Evolutionary conservation across 1,284 basidiomycete genomes (phyloP), one percentile per base, ranked within the genome.

Genomic region (Irpex sp.): DNA sequence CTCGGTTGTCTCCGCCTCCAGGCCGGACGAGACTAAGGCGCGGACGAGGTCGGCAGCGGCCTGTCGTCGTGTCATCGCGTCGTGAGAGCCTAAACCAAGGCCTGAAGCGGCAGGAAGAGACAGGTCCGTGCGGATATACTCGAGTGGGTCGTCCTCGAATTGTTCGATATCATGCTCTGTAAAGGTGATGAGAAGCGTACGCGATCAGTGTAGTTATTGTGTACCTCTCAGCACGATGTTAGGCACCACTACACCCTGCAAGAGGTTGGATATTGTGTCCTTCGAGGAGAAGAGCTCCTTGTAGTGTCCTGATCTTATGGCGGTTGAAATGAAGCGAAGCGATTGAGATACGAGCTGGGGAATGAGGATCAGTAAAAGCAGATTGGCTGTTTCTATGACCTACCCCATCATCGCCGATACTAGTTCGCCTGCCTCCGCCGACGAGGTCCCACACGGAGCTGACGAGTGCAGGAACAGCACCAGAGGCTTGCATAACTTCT

Each of bases 141-240:
- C 97, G 56, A 97, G 85, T 0, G 97, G 97, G 69, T 98, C 95
- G 66, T 99, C 97, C 76, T 98, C 95, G 71, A 99, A 98, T 76
- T 96, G 90, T 72, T 99, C 97, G 64, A 96, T 85, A 66, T 98
- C 96, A 67, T 95, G 90, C 60, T 93, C 90, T 77, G 63, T 13
- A 9, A 62, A 60, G 9, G 11, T 17, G 9, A 55, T 57, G 26
- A 35, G 26, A 33, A 36, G 62, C 31, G 17, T 33, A 49, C 59
- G 17, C 26, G 11, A 15, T 19, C 5, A 21, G n/a, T 53, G 13
- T 21, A 43, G 21, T 47, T 9, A 31, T 59, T 58, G 71, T 78
- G 67, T 59, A 84, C 83, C 79, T 66, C 96, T 83, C 39, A 98
- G 81, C 15, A 85, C 81, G 67, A 98, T 94, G 71, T 98, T 98